phyloP scores from a whole-genome alignment of 805 yeast species.

The Zygosaccharomyces bailii region DNA sequence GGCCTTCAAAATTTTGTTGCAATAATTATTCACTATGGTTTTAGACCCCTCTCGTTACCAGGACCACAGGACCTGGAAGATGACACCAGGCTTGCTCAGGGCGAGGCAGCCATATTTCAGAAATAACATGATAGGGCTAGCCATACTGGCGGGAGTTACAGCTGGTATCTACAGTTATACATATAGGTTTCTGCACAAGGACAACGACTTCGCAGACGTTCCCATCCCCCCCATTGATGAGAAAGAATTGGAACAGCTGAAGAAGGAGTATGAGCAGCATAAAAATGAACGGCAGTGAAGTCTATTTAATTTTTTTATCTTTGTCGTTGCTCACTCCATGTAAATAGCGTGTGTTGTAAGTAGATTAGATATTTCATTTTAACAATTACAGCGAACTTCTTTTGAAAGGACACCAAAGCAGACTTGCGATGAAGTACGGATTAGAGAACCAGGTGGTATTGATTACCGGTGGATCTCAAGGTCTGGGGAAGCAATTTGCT shows the following conservation, averaged over 20 bases:
- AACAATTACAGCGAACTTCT: conserved; percentile 1
- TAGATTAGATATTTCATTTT: not conserved
- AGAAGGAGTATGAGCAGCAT: conserved; percentile 61
- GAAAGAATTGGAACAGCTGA: conserved; percentile 67
- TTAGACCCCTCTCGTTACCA: conserved; percentile 45
- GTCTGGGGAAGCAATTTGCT: conserved; percentile 81
- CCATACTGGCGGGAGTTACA: conserved; percentile 58
- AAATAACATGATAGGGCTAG: conserved; percentile 65
- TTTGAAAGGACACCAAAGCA: not conserved
- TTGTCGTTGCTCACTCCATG: not conserved
- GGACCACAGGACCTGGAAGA: conserved; percentile 69
- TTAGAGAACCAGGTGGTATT: conserved; percentile 56
- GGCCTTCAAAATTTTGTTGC: too few species aligned
- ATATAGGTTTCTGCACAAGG: conserved; percentile 61
- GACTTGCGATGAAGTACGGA: conserved; percentile 17
- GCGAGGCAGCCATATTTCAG: conserved; percentile 86
- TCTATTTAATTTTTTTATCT: not conserved
- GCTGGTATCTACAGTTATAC: conserved; percentile 64
- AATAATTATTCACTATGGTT: conserved; percentile 16
- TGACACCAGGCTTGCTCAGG: conserved; percentile 91
- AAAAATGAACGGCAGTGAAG: conserved; percentile 19
- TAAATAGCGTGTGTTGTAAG: conserved; percentile 5
- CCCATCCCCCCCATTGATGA: conserved; percentile 92
- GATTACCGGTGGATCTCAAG: conserved; percentile 94
- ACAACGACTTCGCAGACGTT: conserved; percentile 78